Conservation (phyloP, 495 filamentous ascomycete genomes). For the Pyronema omphalodes region DNA sequence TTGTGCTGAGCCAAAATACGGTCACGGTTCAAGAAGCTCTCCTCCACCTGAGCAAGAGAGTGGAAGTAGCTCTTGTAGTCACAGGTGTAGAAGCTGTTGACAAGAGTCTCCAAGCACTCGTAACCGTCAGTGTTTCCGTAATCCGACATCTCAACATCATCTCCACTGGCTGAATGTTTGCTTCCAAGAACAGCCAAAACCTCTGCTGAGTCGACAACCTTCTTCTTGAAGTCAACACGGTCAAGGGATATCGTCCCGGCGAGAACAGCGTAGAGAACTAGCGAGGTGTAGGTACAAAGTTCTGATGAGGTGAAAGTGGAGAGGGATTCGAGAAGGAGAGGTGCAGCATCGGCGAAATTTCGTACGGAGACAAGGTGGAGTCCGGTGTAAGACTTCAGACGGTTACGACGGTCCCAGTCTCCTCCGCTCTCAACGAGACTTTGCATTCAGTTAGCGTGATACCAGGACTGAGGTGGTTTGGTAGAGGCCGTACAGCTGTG, state of each 20-base stretch:
- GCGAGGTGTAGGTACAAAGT: constrained; percentile 80
- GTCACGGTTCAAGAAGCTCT: constrained; percentile 81
- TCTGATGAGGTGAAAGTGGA: constrained; percentile 99
- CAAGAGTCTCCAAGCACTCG: constrained; percentile 63
- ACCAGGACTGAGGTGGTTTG: not conserved
- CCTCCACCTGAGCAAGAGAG: constrained; percentile 78
- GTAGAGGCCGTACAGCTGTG: constrained; percentile 32
- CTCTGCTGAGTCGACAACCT: constrained; percentile 93
- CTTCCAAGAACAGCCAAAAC: constrained; percentile 91
- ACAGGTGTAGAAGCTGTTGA: constrained; percentile 78
- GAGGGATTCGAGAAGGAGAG: constrained; percentile 82
- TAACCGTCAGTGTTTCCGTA: constrained; percentile 49
- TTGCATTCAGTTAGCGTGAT: not conserved
- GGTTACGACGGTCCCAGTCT: constrained; percentile 95
- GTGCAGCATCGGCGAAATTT: constrained; percentile 74
- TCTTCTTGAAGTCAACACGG: constrained; percentile 94
- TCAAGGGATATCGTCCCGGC: constrained; percentile 87
- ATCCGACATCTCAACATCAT: constrained; percentile 53
- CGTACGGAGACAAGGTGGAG: constrained; percentile 80
- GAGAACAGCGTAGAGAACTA: constrained; percentile 90
- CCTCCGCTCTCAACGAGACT: constrained; percentile 81
- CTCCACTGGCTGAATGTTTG: constrained; percentile 55
- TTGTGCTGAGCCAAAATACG: constrained; percentile 87
- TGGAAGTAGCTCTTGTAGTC: constrained; percentile 86
- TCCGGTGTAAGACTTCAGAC: constrained; percentile 95